Percentiles rank a stretch among this genome's conserved stretches.
Evolutionary conservation across 83 land plant species (phyloP).

Genomic region (Isoetes engelmannii): DNA sequence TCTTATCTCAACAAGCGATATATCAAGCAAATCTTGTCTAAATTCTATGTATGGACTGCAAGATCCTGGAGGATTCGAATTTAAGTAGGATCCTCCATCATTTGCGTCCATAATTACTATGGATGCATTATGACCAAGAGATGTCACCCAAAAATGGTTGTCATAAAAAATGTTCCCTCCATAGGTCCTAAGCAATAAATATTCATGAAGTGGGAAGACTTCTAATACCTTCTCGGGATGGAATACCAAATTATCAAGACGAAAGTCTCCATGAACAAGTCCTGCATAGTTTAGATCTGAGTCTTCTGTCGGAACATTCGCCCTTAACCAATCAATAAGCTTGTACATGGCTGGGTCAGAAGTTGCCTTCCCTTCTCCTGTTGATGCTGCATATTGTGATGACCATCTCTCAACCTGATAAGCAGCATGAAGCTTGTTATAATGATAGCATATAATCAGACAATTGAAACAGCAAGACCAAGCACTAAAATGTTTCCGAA

Average conservation of each 20-base stretch:
- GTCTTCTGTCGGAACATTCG: constrained; percentile 71
- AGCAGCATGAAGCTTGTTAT: too few relatives aligned
- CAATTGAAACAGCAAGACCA: too few relatives aligned
- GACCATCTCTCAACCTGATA: constrained; percentile 87
- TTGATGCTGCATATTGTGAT: constrained; percentile 76
- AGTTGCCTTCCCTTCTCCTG: constrained; percentile 71
- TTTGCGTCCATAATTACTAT: not conserved
- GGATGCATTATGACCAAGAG: not conserved
- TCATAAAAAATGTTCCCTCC: too few relatives aligned
- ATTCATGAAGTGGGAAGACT: too few relatives aligned
- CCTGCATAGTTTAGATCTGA: constrained; percentile 48
- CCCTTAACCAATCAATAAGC: constrained; percentile 61
- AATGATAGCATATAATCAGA: too few relatives aligned
- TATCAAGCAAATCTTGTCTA: too few relatives aligned
- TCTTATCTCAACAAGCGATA: too few relatives aligned
- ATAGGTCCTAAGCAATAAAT: not conserved
- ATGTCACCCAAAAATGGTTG: too few relatives aligned
- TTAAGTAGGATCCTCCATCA: not conserved
- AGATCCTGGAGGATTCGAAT: too few relatives aligned
- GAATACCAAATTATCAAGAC: constrained; percentile 89
- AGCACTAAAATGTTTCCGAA: too few relatives aligned
- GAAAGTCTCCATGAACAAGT: constrained; percentile 94
- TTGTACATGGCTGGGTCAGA: constrained; percentile 72
- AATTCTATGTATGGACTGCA: too few relatives aligned
- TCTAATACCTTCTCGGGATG: constrained; percentile 73